Evolutionary conservation across 2,329 filamentous ascomycete genomes (phyloP), one percentile per base, ranked within the genome.

Genomic region (Coniochaeta ligniaria): DNA sequence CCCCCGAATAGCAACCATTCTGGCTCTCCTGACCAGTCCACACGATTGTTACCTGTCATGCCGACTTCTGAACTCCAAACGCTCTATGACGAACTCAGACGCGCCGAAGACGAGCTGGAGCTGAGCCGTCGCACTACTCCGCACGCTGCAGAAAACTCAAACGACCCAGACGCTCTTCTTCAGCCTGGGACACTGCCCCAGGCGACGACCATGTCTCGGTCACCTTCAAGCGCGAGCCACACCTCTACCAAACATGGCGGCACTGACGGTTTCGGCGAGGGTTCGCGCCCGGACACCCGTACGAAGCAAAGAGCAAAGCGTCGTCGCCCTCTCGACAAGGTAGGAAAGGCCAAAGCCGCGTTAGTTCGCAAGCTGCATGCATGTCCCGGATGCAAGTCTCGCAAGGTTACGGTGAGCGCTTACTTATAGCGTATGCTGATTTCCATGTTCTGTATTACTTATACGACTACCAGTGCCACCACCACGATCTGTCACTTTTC

Each of bases 311-410:
- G 60, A 22, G 60, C 60, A 20, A 50, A 57, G 6, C 66, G 66
- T 9, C 57, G 50, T 0, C 63, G 64, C 6, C 63, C 63, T 6
- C 54, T 70, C 17, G 31, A 60, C 11, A 26, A 60, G 9, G 1
- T 24, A 2, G 52, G 45, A 17, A 65, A 62, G 16, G 57, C 58
- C 4, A 62, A 57, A 52, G 62, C 68, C 22, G 66, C 65, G 3
- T 60, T 69, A n/a, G 60, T 66, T 35, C 67, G 68, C 24, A 64
- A 65, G 58, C 22, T 67, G 11, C 57, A 62, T 20, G 68, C 66
- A 24, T 70, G 68, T 52, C 16, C 41, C 0, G 62, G 60, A 0
- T 70, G 68, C 60, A 61, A 60, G 6, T 14, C 20, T 3, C 67
- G 68, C 20, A 66, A 59, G 52, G 67, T 70, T 11, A 52, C 45